Evolutionary conservation across 192 early-diverging fungal genomes (phyloP).

Genomic region (Rhizophagus clarus): DNA sequence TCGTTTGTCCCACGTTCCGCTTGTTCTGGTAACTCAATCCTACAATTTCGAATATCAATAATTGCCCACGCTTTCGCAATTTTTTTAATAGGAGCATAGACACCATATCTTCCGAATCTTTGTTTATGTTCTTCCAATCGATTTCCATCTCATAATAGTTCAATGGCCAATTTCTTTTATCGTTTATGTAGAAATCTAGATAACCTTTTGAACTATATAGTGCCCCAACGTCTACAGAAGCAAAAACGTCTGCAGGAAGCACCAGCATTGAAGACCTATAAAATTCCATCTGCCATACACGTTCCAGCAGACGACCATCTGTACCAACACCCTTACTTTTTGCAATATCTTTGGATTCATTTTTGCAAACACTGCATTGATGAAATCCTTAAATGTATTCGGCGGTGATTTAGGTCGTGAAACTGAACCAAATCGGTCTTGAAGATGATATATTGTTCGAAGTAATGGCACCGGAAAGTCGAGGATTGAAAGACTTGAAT

Average conservation of each 20-base stretch:
- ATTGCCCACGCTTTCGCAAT: constrained; percentile 27
- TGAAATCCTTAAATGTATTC: constrained; percentile 4
- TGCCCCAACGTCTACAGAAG: constrained; percentile 34
- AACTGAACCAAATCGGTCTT: constrained; percentile 10
- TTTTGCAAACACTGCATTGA: constrained; percentile 17
- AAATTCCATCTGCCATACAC: constrained; percentile 45
- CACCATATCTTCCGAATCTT: constrained; percentile 29
- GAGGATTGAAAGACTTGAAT: too few species aligned
- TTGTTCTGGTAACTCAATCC: too few species aligned
- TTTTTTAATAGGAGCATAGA: constrained; percentile 26
- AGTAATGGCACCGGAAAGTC: too few species aligned
- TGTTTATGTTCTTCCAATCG: constrained; percentile 26
- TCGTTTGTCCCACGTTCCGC: too few species aligned
- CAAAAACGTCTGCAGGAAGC: not conserved
- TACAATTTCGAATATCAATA: not conserved
- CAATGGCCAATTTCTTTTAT: constrained; percentile 35
- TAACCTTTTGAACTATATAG: constrained; percentile 9
- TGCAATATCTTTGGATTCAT: constrained; percentile 21
- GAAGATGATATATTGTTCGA: too few species aligned
- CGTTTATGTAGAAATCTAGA: constrained; percentile 38
- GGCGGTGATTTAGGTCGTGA: constrained; percentile 6
- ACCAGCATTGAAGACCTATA: constrained; percentile 30
- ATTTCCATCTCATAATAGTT: constrained; percentile 38
- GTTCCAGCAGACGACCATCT: constrained; percentile 31
- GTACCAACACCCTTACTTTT: constrained; percentile 12